Conservation (phyloP, 495 filamentous ascomycete species). For the Schizothecium vesticola region DNA sequence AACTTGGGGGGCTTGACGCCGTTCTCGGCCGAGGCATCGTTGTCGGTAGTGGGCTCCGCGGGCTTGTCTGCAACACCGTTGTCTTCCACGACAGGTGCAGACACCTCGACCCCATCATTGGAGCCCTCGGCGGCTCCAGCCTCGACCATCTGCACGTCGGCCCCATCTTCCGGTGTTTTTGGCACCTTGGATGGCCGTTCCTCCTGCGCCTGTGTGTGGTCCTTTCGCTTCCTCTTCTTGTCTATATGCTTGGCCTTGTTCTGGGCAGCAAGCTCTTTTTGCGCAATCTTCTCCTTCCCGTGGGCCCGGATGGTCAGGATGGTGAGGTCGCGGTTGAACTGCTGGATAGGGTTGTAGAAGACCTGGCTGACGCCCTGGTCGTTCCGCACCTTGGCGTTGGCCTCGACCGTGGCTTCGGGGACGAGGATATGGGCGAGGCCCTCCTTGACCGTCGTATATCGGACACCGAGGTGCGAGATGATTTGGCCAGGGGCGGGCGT, state of each 20-base stretch:
- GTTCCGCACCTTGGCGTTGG: slow-evolving; percentile 22
- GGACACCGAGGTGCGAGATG: slow-evolving; percentile 33
- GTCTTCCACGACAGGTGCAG: not conserved
- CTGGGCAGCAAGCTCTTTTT: slow-evolving; percentile 36
- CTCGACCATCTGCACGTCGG: slow-evolving; percentile 5
- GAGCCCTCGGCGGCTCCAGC: slow-evolving; percentile 16
- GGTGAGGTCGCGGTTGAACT: slow-evolving; percentile 95
- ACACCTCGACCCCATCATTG: slow-evolving; percentile 7
- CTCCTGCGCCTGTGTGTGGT: slow-evolving; percentile 27
- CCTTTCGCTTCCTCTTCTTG: slow-evolving; percentile 49
- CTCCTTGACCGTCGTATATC: slow-evolving; percentile 41
- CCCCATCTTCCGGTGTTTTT: slow-evolving; percentile 15
- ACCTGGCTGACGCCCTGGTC: slow-evolving; percentile 61
- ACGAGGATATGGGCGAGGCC: slow-evolving; percentile 44
- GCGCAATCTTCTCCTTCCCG: slow-evolving; percentile 60
- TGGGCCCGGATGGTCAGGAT: slow-evolving; percentile 84
- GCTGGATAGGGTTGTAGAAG: slow-evolving; percentile 98
- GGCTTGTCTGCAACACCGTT: not conserved
- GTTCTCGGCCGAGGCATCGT: slow-evolving; percentile 19
- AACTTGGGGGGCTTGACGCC: slow-evolving; percentile 38
- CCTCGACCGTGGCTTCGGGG: slow-evolving; percentile 30
- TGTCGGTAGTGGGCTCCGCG: slow-evolving; percentile 11
- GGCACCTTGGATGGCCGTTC: slow-evolving; percentile 25
- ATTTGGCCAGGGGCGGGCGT: slow-evolving; percentile 30
- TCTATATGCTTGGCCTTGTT: slow-evolving; percentile 31